Percentiles rank a stretch among this genome's conserved stretches.
These are phyloP conservation scores for Termitomyces sp. DNA, from an alignment of 768 basidiomycete species.

Conservation along the genomic window DNA sequence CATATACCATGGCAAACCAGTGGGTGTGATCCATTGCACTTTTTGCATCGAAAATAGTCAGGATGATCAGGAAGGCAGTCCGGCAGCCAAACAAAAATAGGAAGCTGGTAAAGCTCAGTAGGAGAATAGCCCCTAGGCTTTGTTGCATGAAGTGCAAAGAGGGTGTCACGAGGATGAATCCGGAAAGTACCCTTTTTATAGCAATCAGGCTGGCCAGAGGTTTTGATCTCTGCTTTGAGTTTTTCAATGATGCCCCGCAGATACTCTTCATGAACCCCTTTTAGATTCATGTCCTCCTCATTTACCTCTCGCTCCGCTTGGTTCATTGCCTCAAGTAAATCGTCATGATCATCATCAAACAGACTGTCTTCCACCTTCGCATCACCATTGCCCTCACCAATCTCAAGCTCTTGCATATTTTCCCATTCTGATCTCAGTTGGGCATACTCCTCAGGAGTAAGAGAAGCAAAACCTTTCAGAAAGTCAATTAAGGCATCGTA, in stretches of 20 bases:
- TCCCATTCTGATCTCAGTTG: too few species aligned
- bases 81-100: conserved; percentile 6
- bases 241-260: not conserved
- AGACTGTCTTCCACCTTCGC: too few species aligned
- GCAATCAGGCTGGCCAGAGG: not conserved
- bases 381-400: too few species aligned
- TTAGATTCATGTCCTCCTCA: not conserved
- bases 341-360: not conserved
- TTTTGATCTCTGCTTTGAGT: not conserved
- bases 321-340: not conserved
- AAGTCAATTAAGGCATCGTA: too few species aligned
- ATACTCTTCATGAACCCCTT: conserved; percentile 5
- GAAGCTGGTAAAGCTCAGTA: conserved; percentile 4
- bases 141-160: not conserved
- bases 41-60: conserved; percentile 1
- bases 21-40: not conserved
- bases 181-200: conserved; percentile 4
- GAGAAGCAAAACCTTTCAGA: too few species aligned
- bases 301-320: not conserved
- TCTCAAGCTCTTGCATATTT: too few species aligned
- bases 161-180: not conserved
- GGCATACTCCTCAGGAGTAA: too few species aligned
- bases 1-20: conserved; percentile 1
- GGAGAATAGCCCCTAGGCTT: not conserved
- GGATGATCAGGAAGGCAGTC: not conserved